Conservation (phyloP, 352 stramenopile genomes). For the Globisporangium okanoganense region DNA sequence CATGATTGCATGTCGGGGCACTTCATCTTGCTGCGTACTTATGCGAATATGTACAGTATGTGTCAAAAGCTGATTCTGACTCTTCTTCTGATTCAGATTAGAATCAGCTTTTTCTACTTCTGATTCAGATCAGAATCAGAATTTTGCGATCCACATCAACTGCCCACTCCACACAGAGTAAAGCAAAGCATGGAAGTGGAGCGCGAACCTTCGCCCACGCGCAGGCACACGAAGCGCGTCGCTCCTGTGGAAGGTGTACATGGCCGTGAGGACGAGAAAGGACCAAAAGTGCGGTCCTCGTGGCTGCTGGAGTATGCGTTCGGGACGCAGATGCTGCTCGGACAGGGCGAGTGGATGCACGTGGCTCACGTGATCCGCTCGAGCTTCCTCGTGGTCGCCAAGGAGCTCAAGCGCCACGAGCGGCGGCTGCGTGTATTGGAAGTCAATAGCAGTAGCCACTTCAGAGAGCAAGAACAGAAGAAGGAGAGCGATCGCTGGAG, state of each 20-base stretch:
- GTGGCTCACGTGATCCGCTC: slow-evolving; percentile 48
- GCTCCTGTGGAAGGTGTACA: not conserved
- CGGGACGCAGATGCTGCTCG: slow-evolving; percentile 27
- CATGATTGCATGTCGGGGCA: too few species aligned
- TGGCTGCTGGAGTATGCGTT: slow-evolving; percentile 38
- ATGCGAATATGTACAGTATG: too few species aligned
- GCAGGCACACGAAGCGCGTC: not conserved
- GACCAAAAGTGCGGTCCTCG: not conserved
- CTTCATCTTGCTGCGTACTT: too few species aligned
- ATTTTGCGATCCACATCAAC: too few species aligned
- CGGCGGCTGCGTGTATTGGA: slow-evolving; percentile 12
- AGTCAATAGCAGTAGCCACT: not conserved
- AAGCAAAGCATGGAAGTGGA: slow-evolving; percentile 4
- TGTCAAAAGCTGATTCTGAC: too few species aligned
- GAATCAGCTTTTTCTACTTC: too few species aligned
- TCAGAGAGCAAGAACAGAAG: not conserved
- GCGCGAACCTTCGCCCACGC: slow-evolving; percentile 2
- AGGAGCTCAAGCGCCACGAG: slow-evolving; percentile 32
- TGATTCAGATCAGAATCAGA: too few species aligned
- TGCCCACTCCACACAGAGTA: too few species aligned
- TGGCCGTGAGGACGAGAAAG: not conserved
- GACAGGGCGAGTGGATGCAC: slow-evolving; percentile 36
- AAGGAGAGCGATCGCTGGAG: slow-evolving; percentile 3
- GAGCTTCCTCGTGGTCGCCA: slow-evolving; percentile 47
- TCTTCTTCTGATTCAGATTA: too few species aligned